Percentiles rank a stretch among this genome's conserved stretches.
These are phyloP conservation scores for Trichoderma oligosporum DNA, from an alignment of 2,329 filamentous ascomycete species.

Conservation along the genomic window DNA sequence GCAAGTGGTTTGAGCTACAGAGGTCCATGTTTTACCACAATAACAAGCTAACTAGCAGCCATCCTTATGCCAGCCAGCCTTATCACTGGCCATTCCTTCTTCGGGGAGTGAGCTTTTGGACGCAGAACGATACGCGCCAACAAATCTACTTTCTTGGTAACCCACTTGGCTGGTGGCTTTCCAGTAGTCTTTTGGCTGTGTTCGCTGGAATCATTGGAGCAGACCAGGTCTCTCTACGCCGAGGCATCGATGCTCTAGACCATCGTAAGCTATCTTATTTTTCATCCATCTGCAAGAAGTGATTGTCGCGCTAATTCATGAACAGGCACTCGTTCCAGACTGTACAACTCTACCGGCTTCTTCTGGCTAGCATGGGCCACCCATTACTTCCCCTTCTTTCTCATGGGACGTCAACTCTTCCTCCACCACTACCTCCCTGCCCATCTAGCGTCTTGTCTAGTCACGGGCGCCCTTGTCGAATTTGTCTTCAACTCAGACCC, in stretches of 20 bases:
- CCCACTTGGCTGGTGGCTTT: slow-evolving; percentile 95
- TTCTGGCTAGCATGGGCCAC: slow-evolving; percentile 98
- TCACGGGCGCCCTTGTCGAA: slow-evolving; percentile 86
- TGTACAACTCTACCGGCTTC: slow-evolving; percentile 98
- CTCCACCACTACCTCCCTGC: slow-evolving; percentile 95
- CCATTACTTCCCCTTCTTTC: slow-evolving; percentile 95
- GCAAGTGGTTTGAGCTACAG: slow-evolving; percentile 95
- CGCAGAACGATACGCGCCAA: slow-evolving; percentile 86
- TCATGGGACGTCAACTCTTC: slow-evolving; percentile 98
- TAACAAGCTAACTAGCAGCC: slow-evolving; percentile 93
- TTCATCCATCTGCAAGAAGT: background rate
- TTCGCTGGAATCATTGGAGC: slow-evolving; percentile 88
- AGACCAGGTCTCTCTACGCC: slow-evolving; percentile 88
- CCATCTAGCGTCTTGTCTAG: slow-evolving; percentile 83
- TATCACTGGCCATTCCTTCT: slow-evolving; percentile 98
- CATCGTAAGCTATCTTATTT: slow-evolving; percentile 60
- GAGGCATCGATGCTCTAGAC: slow-evolving; percentile 89
- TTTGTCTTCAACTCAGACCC: slow-evolving; percentile 94
- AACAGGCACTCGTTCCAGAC: slow-evolving; percentile 77
- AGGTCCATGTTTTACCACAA: slow-evolving; percentile 99
- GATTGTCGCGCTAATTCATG: background rate
- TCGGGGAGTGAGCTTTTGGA: slow-evolving; percentile 98
- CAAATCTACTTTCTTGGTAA: slow-evolving; percentile 99
- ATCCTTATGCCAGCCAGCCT: slow-evolving; percentile 91
- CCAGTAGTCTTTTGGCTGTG: slow-evolving; percentile 86